Conservation (phyloP, 2,329 filamentous ascomycete genomes). For the Monilinia fructicola region DNA sequence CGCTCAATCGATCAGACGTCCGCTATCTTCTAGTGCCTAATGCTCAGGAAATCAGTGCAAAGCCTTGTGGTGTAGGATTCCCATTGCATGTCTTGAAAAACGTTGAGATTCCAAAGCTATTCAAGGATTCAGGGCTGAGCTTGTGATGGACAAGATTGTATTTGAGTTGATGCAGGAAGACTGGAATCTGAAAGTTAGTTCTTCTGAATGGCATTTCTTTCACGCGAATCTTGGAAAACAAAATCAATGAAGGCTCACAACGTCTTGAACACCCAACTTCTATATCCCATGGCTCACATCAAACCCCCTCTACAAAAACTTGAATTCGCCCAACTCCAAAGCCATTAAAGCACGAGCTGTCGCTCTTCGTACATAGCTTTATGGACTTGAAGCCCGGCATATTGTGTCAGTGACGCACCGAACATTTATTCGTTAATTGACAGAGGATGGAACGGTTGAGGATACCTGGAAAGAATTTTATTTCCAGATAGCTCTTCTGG, state of each 20-base stretch:
- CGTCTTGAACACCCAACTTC: background rate
- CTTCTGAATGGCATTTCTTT: fast-evolving
- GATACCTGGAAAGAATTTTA: background rate
- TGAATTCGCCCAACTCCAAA: background rate
- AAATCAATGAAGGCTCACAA: too few relatives aligned
- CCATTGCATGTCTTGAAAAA: background rate
- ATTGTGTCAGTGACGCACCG: background rate
- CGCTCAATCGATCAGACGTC: background rate
- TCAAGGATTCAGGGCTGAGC: background rate
- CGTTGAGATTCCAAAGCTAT: background rate
- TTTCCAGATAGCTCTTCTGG: background rate
- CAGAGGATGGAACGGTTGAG: background rate
- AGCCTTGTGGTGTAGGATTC: background rate
- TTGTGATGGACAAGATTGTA: background rate
- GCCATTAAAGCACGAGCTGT: background rate
- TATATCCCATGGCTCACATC: background rate
- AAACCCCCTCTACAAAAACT: background rate
- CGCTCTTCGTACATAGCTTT: background rate
- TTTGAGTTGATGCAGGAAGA: background rate
- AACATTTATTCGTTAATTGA: background rate
- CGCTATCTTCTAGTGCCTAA: background rate
- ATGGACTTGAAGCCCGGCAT: background rate
- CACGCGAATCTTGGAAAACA: too few relatives aligned
- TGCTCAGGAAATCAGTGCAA: background rate
- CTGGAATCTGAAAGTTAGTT: background rate